phyloP scores from a whole-genome alignment of 768 basidiomycete species.

The Lactifluus pinguis region DNA sequence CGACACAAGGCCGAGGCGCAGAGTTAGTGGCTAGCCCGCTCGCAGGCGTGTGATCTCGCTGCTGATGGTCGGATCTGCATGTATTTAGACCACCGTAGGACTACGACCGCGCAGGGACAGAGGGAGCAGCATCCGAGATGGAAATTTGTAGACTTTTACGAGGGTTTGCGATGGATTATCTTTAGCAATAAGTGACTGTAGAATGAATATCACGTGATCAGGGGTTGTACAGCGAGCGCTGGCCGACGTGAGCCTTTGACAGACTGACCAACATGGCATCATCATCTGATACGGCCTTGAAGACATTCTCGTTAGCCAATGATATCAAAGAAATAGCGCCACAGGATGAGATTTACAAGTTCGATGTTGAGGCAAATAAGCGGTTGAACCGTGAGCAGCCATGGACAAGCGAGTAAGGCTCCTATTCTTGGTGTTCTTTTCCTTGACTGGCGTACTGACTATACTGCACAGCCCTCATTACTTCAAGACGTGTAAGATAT shows the following conservation, averaged over 20 bases:
- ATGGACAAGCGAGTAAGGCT: slow-evolving; percentile 79
- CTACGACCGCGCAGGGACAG: background rate
- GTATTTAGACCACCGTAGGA: background rate
- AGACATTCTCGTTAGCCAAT: slow-evolving; percentile 66
- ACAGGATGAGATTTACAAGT: slow-evolving; percentile 74
- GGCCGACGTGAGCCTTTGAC: background rate
- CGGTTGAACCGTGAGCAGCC: slow-evolving; percentile 60
- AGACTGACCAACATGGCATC: slow-evolving; percentile 15
- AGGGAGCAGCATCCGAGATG: background rate
- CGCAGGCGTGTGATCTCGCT: slow-evolving; percentile 9
- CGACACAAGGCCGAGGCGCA: slow-evolving; percentile 29
- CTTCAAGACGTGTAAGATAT: slow-evolving; percentile 90
- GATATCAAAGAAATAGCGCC: slow-evolving; percentile 60
- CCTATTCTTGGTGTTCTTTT: background rate
- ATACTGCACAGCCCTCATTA: slow-evolving; percentile 51
- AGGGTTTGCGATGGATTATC: slow-evolving; percentile 41
- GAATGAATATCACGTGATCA: slow-evolving; percentile 2
- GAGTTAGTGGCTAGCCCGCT: slow-evolving; percentile 9
- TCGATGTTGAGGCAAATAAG: slow-evolving; percentile 59
- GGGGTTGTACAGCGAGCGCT: too few species aligned
- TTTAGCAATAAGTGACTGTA: slow-evolving; percentile 35
- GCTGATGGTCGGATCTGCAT: slow-evolving; percentile 1
- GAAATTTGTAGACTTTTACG: slow-evolving; percentile 25
- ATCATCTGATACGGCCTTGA: slow-evolving; percentile 51
- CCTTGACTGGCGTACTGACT: slow-evolving; percentile 2